Evolutionary conservation across 805 yeast genomes (phyloP), one percentile per base, ranked within the genome.

Genomic region (Kockiozyma suomiensis): DNA sequence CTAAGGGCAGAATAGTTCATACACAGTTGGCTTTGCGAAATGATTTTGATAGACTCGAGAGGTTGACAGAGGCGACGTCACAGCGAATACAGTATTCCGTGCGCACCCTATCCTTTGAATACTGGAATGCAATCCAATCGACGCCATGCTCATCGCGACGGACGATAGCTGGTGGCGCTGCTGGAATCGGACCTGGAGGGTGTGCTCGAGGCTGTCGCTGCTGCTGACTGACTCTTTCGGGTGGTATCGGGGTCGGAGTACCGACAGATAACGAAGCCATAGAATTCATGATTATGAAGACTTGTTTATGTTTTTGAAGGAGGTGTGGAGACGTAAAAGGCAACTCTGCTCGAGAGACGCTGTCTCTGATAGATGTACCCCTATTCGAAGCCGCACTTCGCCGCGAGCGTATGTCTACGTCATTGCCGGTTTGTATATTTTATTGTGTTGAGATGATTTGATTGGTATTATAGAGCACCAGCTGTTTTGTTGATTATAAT

Each of bases 1-100:
- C n/a, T n/a, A 32, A 28, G 13, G 5, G 2, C n/a, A 41, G 46
- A n/a, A 21, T 1, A 28, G 2, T 40, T 2, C 64, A 10, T 48
- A 60, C 61, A 65, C 84, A 79, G 68, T 81, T 81, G 17, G 73
- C 72, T 10, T 45, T 55, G 49, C 73, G 61, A 64, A 80, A 81
- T 12, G 70, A 68, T 4, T 67, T 61, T 6, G 72, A 67, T 33
- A 79, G 66, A 28, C 45, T 42, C 3, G 59, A 19, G 19, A 62
- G 50, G 30, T 66, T 67, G 41, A 71, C 70, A 4, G 67, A 49
- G 23, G 68, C 74, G 10, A 75, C 68, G 59, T 75, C 76, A 57
- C 76, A 72, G 5, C 77, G 69, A 37, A 75, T 69, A 17, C 67
- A 66, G 64, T 71, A 74, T 43, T 59, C 55, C 33, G 70, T 59